Conservation (phyloP, 768 basidiomycete species). For the Tubosaeta brunneosetosa region DNA sequence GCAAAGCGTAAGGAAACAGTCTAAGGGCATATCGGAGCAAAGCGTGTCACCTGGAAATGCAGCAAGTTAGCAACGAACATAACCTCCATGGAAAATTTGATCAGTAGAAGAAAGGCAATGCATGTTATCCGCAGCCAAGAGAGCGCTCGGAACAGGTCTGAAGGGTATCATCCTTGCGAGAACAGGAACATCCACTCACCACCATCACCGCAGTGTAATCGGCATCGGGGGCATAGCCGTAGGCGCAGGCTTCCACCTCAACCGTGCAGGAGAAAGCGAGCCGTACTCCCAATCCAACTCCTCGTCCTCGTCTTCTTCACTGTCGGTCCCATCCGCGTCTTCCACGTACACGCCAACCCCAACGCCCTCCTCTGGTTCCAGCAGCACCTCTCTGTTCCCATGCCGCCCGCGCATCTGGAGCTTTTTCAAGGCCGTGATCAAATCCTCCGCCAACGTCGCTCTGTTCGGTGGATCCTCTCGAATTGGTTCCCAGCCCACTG, state of each 20-base stretch:
- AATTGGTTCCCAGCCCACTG: slow-evolving; percentile 93
- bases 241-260: slow-evolving; percentile 47
- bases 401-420: slow-evolving; percentile 53
- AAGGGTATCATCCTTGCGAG: slow-evolving; percentile 54
- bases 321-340: slow-evolving; percentile 49
- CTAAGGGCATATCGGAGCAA: background rate
- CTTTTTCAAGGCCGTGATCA: slow-evolving; percentile 71
- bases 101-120: slow-evolving; percentile 58
- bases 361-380: slow-evolving; percentile 63
- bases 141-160: slow-evolving; percentile 75
- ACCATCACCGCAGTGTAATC: slow-evolving; percentile 17
- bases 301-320: slow-evolving; percentile 26
- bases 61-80: slow-evolving; percentile 7
- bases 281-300: slow-evolving; percentile 59
- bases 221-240: slow-evolving; percentile 55
- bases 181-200: slow-evolving; percentile 22
- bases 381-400: slow-evolving; percentile 47
- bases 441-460: slow-evolving; percentile 79
- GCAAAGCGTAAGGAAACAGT: background rate
- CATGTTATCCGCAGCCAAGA: slow-evolving; percentile 48
- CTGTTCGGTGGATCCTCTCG: slow-evolving; percentile 87
- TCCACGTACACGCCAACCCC: slow-evolving; percentile 80
- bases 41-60: slow-evolving; percentile 1
- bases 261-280: slow-evolving; percentile 39
- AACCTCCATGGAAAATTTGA: background rate